phyloP scores from a whole-genome alignment of 1,139 yeast genomes.

The Pichia sp. region DNA sequence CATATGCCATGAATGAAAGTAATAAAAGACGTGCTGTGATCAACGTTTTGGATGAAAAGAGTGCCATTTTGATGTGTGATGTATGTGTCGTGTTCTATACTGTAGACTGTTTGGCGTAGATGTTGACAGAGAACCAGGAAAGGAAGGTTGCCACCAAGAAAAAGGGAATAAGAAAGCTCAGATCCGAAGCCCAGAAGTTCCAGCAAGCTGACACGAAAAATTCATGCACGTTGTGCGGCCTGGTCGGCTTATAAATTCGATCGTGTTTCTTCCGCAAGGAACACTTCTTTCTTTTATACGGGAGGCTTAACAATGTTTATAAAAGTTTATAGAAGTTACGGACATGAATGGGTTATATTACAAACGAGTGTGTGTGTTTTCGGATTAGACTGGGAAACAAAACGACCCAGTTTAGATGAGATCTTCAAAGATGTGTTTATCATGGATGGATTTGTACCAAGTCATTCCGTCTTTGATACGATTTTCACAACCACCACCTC shows the following conservation, averaged over 20 bases:
- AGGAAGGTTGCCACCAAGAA: too few relatives aligned
- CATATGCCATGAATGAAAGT: conserved; percentile 44
- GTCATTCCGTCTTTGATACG: conserved; percentile 4
- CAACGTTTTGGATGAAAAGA: conserved; percentile 52
- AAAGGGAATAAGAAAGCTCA: too few relatives aligned
- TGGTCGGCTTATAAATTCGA: neutral
- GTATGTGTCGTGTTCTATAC: too few relatives aligned
- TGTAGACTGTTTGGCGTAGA: neutral
- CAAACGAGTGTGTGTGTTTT: too few relatives aligned
- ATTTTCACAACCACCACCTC: conserved; percentile 1
- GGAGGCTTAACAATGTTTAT: too few relatives aligned
- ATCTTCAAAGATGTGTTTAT: conserved; percentile 7
- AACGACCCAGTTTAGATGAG: neutral
- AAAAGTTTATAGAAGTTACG: too few relatives aligned
- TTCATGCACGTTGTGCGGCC: neutral
- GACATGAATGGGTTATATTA: too few relatives aligned
- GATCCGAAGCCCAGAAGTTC: too few relatives aligned
- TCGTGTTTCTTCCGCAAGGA: neutral
- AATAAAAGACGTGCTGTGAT: conserved; percentile 48
- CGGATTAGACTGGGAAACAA: too few relatives aligned
- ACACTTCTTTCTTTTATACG: neutral
- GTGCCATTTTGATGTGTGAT: conserved; percentile 50
- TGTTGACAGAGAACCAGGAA: neutral
- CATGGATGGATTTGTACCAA: conserved; percentile 3
- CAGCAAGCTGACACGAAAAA: neutral